Base-by-base conservation (phyloP, 176 grass and related monocot species). In the Metroxylon sagu region DNA sequence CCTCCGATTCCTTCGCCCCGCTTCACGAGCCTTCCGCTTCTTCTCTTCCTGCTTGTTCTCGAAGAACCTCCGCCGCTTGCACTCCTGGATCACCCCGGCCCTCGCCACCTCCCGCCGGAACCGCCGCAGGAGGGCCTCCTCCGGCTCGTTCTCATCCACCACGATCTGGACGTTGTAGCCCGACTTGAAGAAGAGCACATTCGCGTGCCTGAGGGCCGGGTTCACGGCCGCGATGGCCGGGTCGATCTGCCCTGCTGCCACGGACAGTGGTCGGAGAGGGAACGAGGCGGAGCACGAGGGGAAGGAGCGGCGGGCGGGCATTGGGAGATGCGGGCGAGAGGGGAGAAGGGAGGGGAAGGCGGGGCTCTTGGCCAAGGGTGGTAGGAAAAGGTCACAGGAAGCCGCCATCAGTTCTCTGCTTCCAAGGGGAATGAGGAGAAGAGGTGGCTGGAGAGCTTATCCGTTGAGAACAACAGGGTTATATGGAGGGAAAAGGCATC, bases 111-210 rank as follows among this genome's bases (percentile, higher is more conserved):
- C 87, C 52, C 87, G 70, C 72, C 85, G 80, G 84, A 97, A 97
- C 59, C 76, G 66, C 54, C 83, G 69, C 69, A 97, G 68, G 54
- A 86, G 75, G 52, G 79, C 74, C 28, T 97, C 87, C 51, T 82
- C 73, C 15, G 87, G 71, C 52, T 89, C 93, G 72, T 80, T 78
- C 48, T 98, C 93, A 53, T 91, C 92, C 55, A 98, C 82, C 25
- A 88, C 26, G 66, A 98, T 75, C 81, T 92, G 87, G 65, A 92
- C 93, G 70, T 98, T 91, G 72, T 78, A 98, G 10, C 82, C 84
- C 53, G 70, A 25, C 4, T 16, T 17, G 49, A 26, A 63, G 70
- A 73, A 43, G 70, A 73, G 14, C 28, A 54, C 50, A 28, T 62
- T 54, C 17, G 70, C 49, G n/a, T 55, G 18, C 25, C 19, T 50